Conservation (phyloP, 176 grass and related monocot species). For the Aegilops sharonensis region DNA sequence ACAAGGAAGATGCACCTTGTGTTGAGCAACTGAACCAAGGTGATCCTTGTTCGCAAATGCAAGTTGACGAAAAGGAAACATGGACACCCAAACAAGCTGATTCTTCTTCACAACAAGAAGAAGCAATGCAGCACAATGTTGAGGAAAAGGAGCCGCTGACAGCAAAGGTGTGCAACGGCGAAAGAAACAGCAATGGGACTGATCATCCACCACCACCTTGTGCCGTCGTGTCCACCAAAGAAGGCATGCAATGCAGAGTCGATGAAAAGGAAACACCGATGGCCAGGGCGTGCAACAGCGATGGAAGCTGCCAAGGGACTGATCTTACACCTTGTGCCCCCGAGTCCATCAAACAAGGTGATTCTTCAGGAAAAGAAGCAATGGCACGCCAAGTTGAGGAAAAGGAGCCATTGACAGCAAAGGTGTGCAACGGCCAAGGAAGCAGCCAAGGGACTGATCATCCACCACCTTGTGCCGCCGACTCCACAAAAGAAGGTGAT, state of each 20-base stretch:
- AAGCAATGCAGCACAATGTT: not conserved
- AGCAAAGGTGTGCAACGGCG: not conserved
- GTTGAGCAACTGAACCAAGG: not conserved
- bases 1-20: not conserved
- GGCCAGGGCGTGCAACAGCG: not conserved
- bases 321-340: not conserved
- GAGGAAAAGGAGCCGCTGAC: not conserved
- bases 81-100: not conserved
- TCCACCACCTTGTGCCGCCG: not conserved
- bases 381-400: not conserved
- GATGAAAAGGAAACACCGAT: not conserved
- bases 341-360: not conserved
- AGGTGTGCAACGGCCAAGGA: not conserved
- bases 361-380: not conserved
- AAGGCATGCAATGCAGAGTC: not conserved
- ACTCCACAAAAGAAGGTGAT: not conserved
- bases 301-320: not conserved
- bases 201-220: not conserved
- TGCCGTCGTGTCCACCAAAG: not conserved
- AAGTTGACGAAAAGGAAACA: not conserved
- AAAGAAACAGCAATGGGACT: not conserved
- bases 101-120: not conserved
- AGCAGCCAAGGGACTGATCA: not conserved
- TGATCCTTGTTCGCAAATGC: not conserved
- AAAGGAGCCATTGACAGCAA: not conserved